A percentile compares a stretch with the other conserved stretches of the same genome.
phyloP scores from a whole-genome alignment of 108 stramenopile genomes.

The Cyclotella baltica region DNA sequence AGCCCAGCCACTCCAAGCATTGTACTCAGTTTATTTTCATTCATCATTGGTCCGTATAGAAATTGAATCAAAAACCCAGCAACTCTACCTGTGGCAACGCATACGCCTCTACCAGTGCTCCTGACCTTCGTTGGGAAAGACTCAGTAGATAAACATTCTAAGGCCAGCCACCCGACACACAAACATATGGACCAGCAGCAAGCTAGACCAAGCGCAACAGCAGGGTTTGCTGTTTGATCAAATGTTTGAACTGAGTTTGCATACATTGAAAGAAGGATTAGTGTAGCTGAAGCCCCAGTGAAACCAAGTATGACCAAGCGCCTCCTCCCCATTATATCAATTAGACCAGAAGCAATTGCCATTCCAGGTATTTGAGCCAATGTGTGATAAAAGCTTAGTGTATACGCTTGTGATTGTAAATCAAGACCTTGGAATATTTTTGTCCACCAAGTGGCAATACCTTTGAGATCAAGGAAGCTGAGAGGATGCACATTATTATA shows the following conservation, averaged over 20 bases:
- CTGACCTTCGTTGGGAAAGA: conserved; percentile 52
- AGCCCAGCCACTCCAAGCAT: conserved; percentile 34
- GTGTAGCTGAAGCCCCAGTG: conserved; percentile 6
- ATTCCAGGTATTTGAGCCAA: conserved; percentile 51
- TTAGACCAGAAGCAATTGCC: conserved; percentile 41
- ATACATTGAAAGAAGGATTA: conserved; percentile 18
- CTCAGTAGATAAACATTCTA: conserved; percentile 46
- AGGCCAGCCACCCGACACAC: conserved; percentile 37
- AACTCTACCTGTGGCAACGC: conserved; percentile 47
- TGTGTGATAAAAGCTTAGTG: conserved; percentile 44
- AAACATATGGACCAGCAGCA: conserved; percentile 34
- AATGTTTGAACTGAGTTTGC: conserved; percentile 9
- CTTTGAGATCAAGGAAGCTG: background rate
- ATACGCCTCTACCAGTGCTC: conserved; percentile 51
- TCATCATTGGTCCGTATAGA: conserved; percentile 38
- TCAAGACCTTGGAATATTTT: conserved; percentile 45
- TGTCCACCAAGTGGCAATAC: conserved; percentile 49
- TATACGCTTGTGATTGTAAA: conserved; percentile 25
- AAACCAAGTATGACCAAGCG: conserved; percentile 39
- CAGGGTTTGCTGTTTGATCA: conserved; percentile 1
- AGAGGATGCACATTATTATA: background rate
- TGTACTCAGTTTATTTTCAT: conserved; percentile 11
- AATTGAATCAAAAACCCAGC: conserved; percentile 45
- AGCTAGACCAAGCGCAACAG: conserved; percentile 26
- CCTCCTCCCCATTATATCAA: conserved; percentile 42